phyloP scores from a whole-genome alignment of 129 eudicot species.

The Tagetes erecta region DNA sequence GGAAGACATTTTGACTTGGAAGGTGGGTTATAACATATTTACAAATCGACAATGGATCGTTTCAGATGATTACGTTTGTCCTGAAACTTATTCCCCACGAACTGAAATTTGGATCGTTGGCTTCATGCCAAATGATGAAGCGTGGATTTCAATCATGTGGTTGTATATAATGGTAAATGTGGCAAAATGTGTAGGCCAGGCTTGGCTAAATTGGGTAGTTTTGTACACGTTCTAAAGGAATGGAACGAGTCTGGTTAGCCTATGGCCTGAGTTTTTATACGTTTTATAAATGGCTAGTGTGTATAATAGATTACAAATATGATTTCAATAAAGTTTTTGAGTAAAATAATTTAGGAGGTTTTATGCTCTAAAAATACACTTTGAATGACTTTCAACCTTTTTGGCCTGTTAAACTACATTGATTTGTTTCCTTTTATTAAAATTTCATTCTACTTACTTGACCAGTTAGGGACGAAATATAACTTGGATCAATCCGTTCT shows the following conservation, averaged over 20 bases:
- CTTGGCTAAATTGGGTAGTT: neutral
- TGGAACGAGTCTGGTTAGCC: neutral
- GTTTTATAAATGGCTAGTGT: neutral
- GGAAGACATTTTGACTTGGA: constrained; percentile 80
- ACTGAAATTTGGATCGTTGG: neutral
- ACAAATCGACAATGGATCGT: neutral
- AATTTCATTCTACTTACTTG: neutral
- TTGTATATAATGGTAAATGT: neutral
- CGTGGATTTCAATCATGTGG: neutral
- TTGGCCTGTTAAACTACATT: neutral
- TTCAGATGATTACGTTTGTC: neutral
- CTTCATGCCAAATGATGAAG: neutral
- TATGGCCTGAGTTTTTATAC: neutral
- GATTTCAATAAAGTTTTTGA: neutral
- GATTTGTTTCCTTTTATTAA: neutral
- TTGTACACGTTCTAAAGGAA: neutral
- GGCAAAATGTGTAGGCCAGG: constrained; percentile 9
- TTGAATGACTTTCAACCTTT: neutral
- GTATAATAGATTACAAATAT: neutral
- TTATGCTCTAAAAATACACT: neutral
- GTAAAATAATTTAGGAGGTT: neutral
- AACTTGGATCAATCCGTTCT: neutral
- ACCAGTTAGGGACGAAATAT: neutral
- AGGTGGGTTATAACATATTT: constrained; percentile 46
- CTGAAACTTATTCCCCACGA: neutral